Evolutionary conservation across 169 alveolate species (phyloP).

Genomic region (Eimeria brunetti): DNA sequence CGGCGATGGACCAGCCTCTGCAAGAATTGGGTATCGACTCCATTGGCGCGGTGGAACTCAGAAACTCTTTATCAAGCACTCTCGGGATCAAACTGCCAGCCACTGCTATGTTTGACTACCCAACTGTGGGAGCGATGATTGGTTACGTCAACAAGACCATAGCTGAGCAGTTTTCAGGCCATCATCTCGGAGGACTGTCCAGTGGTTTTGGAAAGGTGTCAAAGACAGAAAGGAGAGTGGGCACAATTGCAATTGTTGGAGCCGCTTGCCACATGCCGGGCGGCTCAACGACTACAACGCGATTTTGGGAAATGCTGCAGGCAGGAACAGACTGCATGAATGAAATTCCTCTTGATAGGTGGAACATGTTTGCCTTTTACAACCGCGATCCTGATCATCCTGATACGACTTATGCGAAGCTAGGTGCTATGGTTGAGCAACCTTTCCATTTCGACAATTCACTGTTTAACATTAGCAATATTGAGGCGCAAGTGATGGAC

Average conservation of each 20-base stretch:
- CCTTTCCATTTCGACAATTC: slow-evolving; percentile 82
- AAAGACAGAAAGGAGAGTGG: slow-evolving; percentile 47
- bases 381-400: slow-evolving; percentile 83
- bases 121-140: slow-evolving; percentile 84
- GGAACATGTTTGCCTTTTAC: slow-evolving; percentile 83
- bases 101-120: slow-evolving; percentile 86
- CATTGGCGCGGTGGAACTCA: slow-evolving; percentile 85
- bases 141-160: slow-evolving; percentile 81
- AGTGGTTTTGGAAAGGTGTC: slow-evolving; percentile 22
- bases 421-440: slow-evolving; percentile 86
- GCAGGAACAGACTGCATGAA: slow-evolving; percentile 80
- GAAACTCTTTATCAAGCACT: slow-evolving; percentile 82
- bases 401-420: slow-evolving; percentile 79
- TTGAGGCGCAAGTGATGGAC: slow-evolving; percentile 85
- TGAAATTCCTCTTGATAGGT: slow-evolving; percentile 84
- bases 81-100: slow-evolving; percentile 87
- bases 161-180: slow-evolving; percentile 78
- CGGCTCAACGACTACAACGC: slow-evolving; percentile 55
- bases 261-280: slow-evolving; percentile 85
- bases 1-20: slow-evolving; percentile 85
- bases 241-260: slow-evolving; percentile 82
- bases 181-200: slow-evolving; percentile 14
- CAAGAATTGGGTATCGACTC: slow-evolving; percentile 88
- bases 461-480: slow-evolving; percentile 82
- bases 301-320: slow-evolving; percentile 79